Evolutionary conservation across 768 basidiomycete genomes (phyloP).

Genomic region (Leccinum obscurum): DNA sequence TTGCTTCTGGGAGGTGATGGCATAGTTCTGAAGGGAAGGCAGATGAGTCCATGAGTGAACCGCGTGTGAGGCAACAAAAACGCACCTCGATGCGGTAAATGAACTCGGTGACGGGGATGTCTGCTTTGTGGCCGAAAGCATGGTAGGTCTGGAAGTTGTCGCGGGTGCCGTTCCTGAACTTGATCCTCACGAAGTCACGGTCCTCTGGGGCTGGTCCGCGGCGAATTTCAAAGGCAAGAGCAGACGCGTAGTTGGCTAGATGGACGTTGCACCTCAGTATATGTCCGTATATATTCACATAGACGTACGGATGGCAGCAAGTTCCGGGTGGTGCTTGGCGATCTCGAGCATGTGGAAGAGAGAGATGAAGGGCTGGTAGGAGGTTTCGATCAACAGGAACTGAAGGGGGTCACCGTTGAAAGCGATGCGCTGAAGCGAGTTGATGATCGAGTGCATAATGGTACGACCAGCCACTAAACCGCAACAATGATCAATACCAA

Average conservation of each 20-base stretch:
- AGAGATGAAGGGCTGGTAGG: slow-evolving; percentile 90
- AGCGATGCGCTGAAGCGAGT: slow-evolving; percentile 72
- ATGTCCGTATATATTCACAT: background rate
- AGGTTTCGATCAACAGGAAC: slow-evolving; percentile 74
- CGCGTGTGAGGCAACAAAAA: background rate
- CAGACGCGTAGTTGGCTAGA: slow-evolving; percentile 71
- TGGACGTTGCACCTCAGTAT: slow-evolving; percentile 12
- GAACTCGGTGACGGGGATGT: slow-evolving; percentile 83
- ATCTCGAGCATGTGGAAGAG: slow-evolving; percentile 79
- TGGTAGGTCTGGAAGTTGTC: slow-evolving; percentile 65
- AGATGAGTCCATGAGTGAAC: slow-evolving; percentile 4
- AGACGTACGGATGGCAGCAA: slow-evolving; percentile 64
- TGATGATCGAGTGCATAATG: slow-evolving; percentile 68
- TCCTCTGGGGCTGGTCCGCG: slow-evolving; percentile 72
- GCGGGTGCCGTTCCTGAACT: slow-evolving; percentile 80
- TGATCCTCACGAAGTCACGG: slow-evolving; percentile 81
- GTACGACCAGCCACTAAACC: slow-evolving; percentile 78
- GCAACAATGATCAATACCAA: slow-evolving; percentile 11
- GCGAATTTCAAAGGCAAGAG: slow-evolving; percentile 77
- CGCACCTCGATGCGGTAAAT: slow-evolving; percentile 77
- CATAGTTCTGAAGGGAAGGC: slow-evolving; percentile 37
- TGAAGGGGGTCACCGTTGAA: slow-evolving; percentile 80
- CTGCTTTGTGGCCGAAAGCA: slow-evolving; percentile 71
- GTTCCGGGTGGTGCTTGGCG: slow-evolving; percentile 53
- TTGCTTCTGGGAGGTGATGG: slow-evolving; percentile 44